These are phyloP conservation scores for Candolleomyces efflorescens DNA, from an alignment of 768 basidiomycete genomes.

Conservation along the genomic window DNA sequence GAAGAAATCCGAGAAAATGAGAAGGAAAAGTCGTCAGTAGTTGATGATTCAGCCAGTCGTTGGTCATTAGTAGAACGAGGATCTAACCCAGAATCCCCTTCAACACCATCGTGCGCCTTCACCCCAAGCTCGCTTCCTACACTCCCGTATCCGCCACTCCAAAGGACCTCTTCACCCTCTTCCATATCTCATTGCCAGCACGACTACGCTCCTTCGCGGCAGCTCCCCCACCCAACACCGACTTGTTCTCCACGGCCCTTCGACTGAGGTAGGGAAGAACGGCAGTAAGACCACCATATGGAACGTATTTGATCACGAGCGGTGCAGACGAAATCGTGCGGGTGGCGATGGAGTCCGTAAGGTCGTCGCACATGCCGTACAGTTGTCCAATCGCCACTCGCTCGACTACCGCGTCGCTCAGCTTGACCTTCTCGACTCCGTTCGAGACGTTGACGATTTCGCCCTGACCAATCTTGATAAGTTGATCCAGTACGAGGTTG, in stretches of 20 bases:
- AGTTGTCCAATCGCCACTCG: slow-evolving; percentile 76
- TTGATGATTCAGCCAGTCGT: neutral
- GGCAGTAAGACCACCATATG: slow-evolving; percentile 69
- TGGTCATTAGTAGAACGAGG: too few species aligned
- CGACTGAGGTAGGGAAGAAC: slow-evolving; percentile 89
- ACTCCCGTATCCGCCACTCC: neutral
- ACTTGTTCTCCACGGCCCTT: slow-evolving; percentile 91
- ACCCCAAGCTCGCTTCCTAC: too few species aligned
- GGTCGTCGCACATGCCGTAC: slow-evolving; percentile 84
- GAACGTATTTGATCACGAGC: slow-evolving; percentile 80
- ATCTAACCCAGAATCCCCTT: too few species aligned
- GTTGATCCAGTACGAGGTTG: slow-evolving; percentile 52
- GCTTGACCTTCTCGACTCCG: slow-evolving; percentile 32
- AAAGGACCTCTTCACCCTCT: slow-evolving; percentile 22
- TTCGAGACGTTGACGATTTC: slow-evolving; percentile 8
- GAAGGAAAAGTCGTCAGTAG: neutral
- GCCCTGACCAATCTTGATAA: slow-evolving; percentile 57
- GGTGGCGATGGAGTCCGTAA: slow-evolving; percentile 66
- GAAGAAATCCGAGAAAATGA: neutral
- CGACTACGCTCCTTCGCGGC: slow-evolving; percentile 58
- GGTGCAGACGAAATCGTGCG: slow-evolving; percentile 53
- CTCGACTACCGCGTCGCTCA: slow-evolving; percentile 49
- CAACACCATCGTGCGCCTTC: too few species aligned
- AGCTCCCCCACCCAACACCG: slow-evolving; percentile 69
- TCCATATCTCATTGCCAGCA: slow-evolving; percentile 51